phyloP scores from a whole-genome alignment of 1,284 basidiomycete species.

The Neonothopanus nambi region DNA sequence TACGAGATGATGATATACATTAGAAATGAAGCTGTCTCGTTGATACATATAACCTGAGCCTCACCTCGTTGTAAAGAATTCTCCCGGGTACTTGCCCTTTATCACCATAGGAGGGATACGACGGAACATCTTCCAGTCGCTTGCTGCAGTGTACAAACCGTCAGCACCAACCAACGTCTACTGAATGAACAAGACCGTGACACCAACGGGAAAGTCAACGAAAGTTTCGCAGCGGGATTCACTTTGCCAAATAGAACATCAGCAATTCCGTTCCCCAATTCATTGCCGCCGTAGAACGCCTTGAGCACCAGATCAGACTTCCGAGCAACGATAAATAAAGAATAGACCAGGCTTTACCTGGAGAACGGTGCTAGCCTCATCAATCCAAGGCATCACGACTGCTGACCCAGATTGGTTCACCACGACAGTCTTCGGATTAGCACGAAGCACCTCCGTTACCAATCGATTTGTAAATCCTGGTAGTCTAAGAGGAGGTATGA shows the following conservation, averaged over 20 bases:
- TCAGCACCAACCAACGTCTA: neutral
- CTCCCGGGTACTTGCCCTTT: slow-evolving; percentile 40
- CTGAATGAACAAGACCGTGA: neutral
- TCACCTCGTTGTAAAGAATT: slow-evolving; percentile 43
- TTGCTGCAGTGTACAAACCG: slow-evolving; percentile 17
- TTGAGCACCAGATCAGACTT: slow-evolving; percentile 16
- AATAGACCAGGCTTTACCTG: slow-evolving; percentile 32
- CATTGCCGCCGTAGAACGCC: slow-evolving; percentile 61
- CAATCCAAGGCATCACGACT: slow-evolving; percentile 53
- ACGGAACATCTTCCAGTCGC: slow-evolving; percentile 43
- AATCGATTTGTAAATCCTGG: slow-evolving; percentile 52
- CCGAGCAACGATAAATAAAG: too few species aligned
- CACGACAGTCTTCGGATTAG: slow-evolving; percentile 51
- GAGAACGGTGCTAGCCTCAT: slow-evolving; percentile 42
- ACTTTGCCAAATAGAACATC: slow-evolving; percentile 54
- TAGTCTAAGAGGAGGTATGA: slow-evolving; percentile 28
- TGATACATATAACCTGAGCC: neutral
- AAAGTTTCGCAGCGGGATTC: slow-evolving; percentile 53
- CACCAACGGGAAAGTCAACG: slow-evolving; percentile 48
- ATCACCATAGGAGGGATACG: slow-evolving; percentile 41
- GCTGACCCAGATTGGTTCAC: slow-evolving; percentile 55
- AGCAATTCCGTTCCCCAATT: slow-evolving; percentile 51
- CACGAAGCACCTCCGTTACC: slow-evolving; percentile 46
- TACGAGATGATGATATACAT: neutral
- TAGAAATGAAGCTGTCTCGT: neutral